phyloP scores from a whole-genome alignment of 768 basidiomycete species.

The Xerocomellus chrysenteron region DNA sequence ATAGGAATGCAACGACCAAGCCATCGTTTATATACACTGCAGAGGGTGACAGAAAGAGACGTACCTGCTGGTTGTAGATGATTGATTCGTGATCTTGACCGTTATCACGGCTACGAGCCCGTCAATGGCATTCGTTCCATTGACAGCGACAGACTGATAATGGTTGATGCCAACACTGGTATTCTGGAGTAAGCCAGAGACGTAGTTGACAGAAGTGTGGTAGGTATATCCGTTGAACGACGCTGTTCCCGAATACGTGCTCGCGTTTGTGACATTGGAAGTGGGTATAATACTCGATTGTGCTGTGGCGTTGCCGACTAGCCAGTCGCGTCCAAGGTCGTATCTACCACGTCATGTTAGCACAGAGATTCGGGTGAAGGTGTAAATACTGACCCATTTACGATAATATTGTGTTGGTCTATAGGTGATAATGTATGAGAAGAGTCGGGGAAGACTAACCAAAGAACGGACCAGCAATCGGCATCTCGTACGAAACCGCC shows the following conservation, averaged over 20 bases:
- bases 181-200: slow-evolving; percentile 69
- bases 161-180: slow-evolving; percentile 73
- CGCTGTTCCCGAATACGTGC: slow-evolving; percentile 63
- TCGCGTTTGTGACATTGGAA: slow-evolving; percentile 39
- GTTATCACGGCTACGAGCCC: slow-evolving; percentile 80
- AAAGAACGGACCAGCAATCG: slow-evolving; percentile 52
- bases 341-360: slow-evolving; percentile 42
- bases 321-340: slow-evolving; percentile 80
- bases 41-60: neutral
- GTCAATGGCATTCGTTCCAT: slow-evolving; percentile 66
- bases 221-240: slow-evolving; percentile 71
- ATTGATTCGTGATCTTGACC: slow-evolving; percentile 56
- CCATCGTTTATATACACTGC: neutral
- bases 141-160: slow-evolving; percentile 48
- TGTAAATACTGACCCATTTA: slow-evolving; percentile 52
- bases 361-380: neutral
- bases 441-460: slow-evolving; percentile 6
- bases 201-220: slow-evolving; percentile 63
- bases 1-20: neutral
- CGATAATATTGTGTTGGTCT: slow-evolving; percentile 70
- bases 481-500: slow-evolving; percentile 71
- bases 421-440: neutral
- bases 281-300: slow-evolving; percentile 32
- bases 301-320: slow-evolving; percentile 80
- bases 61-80: slow-evolving; percentile 27